These are phyloP conservation scores for Diutina mesorugosa DNA, from an alignment of 1,139 yeast genomes.

Conservation along the genomic window DNA sequence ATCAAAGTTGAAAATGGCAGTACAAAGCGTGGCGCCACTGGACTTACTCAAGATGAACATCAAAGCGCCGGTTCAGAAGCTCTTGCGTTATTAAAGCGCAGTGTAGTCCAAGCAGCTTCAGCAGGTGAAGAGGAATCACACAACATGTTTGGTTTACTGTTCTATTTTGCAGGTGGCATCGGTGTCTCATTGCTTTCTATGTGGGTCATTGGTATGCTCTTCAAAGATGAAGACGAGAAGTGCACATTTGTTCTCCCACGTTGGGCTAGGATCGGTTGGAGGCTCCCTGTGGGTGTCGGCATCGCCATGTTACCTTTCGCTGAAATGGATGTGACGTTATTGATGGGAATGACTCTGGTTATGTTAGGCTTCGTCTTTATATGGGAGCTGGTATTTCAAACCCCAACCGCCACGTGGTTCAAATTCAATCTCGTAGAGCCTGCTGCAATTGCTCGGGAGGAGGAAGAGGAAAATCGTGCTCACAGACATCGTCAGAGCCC, in stretches of 20 bases:
- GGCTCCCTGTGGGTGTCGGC: conserved; percentile 25
- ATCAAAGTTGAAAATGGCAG: conserved; percentile 6
- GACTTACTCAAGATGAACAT: not conserved
- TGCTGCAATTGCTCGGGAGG: not conserved
- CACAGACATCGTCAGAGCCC: not conserved
- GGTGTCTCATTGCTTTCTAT: conserved; percentile 24
- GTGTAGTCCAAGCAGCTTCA: conserved; percentile 4
- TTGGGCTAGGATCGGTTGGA: conserved; percentile 18
- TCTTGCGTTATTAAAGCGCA: not conserved
- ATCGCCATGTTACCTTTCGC: conserved; percentile 34
- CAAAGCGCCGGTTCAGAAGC: not conserved
- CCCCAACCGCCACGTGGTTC: conserved; percentile 10
- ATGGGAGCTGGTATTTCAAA: conserved; percentile 21
- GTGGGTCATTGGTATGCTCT: conserved; percentile 17
- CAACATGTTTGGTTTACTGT: conserved; percentile 23
- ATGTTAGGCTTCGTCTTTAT: conserved; percentile 18
- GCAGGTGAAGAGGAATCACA: conserved; percentile 12
- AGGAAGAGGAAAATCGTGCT: not conserved
- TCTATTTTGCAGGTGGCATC: conserved; percentile 38
- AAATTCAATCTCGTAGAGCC: not conserved
- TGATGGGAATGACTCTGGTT: conserved; percentile 30
- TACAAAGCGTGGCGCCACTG: not conserved
- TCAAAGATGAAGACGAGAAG: not conserved
- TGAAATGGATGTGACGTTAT: conserved; percentile 24
- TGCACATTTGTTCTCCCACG: not conserved